Evolutionary conservation across 2,329 filamentous ascomycete genomes (phyloP).

Genomic region (Nothophaeocryptopus gaeumannii): DNA sequence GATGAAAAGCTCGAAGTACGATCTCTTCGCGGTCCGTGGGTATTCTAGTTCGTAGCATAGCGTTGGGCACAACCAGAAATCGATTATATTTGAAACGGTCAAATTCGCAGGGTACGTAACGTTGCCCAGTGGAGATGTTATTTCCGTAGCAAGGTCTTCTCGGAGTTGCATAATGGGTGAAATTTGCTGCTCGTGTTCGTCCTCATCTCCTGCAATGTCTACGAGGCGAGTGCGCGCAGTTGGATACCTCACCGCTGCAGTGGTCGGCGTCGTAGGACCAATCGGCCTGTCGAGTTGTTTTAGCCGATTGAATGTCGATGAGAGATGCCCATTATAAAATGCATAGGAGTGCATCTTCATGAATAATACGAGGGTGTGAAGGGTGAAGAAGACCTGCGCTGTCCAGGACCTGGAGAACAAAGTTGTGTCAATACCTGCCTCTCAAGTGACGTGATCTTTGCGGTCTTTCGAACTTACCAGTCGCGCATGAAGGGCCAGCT

Average conservation of each 20-base stretch:
- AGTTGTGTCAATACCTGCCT: too few relatives aligned
- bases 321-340: conserved; percentile 96
- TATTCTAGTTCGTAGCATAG: conserved; percentile 98
- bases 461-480: conserved; percentile 52
- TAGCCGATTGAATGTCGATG: conserved; percentile 78
- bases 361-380: conserved; percentile 85
- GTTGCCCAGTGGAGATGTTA: conserved; percentile 85
- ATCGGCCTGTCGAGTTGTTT: conserved; percentile 71
- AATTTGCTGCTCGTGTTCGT: conserved; percentile 43
- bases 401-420: conserved; percentile 67
- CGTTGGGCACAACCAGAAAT: conserved; percentile 89
- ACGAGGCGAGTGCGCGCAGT: conserved; percentile 54
- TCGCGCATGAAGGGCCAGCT: conserved; percentile 76
- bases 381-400: conserved; percentile 86
- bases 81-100: conserved; percentile 74
- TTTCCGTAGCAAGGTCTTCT: conserved; percentile 82
- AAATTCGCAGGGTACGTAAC: conserved; percentile 89
- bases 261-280: conserved; percentile 45
- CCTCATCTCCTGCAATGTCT: conserved; percentile 21
- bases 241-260: conserved; percentile 66
- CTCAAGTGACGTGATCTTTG: too few relatives aligned
- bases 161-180: conserved; percentile 63
- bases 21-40: conserved; percentile 70
- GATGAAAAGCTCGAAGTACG: conserved; percentile 77
- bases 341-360: conserved; percentile 99